Conservation (phyloP, 352 stramenopile species). For the Globisporangium polare region DNA sequence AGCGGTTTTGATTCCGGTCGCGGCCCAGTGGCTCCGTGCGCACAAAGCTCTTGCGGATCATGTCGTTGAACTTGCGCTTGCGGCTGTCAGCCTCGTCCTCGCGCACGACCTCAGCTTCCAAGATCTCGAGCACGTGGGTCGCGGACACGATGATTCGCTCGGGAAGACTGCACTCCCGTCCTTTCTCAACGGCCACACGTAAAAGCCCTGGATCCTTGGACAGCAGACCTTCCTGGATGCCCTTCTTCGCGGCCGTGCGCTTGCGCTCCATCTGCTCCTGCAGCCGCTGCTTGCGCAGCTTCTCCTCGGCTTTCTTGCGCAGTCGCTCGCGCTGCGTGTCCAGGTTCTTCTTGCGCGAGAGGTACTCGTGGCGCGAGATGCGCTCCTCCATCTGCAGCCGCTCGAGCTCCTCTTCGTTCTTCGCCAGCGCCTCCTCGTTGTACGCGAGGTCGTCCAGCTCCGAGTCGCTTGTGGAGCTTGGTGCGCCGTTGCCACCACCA, state of each 20-base stretch:
- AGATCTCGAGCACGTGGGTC: slow-evolving; percentile 68
- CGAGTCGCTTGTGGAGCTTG: slow-evolving; percentile 48
- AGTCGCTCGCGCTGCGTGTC: slow-evolving; percentile 64
- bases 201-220: slow-evolving; percentile 57
- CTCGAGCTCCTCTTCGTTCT: slow-evolving; percentile 78
- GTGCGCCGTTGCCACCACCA: slow-evolving; percentile 10
- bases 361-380: slow-evolving; percentile 80
- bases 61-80: slow-evolving; percentile 58
- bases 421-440: slow-evolving; percentile 53
- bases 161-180: slow-evolving; percentile 58
- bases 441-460: slow-evolving; percentile 60
- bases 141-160: slow-evolving; percentile 68
- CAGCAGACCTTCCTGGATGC: slow-evolving; percentile 56
- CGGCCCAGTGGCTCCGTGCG: slow-evolving; percentile 71
- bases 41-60: slow-evolving; percentile 66
- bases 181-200: slow-evolving; percentile 62
- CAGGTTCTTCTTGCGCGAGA: slow-evolving; percentile 68
- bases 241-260: slow-evolving; percentile 52
- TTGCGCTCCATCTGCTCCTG: slow-evolving; percentile 70
- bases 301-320: slow-evolving; percentile 46
- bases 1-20: slow-evolving; percentile 50
- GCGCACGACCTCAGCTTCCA: slow-evolving; percentile 58
- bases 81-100: slow-evolving; percentile 60
- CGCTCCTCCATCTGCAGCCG: slow-evolving; percentile 49
- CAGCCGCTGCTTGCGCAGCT: slow-evolving; percentile 58